Base-by-base conservation (phyloP, 164 flowering plant genomes). In the Macadamia integrifolia region DNA sequence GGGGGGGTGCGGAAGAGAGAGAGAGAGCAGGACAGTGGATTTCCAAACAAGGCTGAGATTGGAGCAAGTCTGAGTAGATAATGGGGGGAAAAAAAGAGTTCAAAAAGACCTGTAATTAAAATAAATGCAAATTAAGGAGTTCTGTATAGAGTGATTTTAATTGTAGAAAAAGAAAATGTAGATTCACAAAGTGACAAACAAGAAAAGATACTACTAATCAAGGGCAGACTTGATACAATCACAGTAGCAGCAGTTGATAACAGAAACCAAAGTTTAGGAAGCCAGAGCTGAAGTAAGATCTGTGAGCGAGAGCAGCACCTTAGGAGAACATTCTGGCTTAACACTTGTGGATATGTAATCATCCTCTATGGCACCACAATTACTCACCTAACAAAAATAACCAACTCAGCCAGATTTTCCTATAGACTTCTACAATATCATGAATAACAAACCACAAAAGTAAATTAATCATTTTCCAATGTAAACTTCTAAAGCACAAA, bases 341-440 rank as follows among this genome's bases (percentile, higher is more conserved):
- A 59, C 30, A 59, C 30, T 59, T 5, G 30, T 59, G 61, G 30
- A 59, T 59, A 30, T 11, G 15, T 59, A 30, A 59, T 31, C 15
- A 29, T 59, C 61, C 61, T 29, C 35, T 11, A 30, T 59, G 40
- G 61, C 61, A 59, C 61, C 61, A 59, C 61, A 59, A 59, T 59
- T 59, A 59, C 61, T 59, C 40, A 11, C 40, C 61, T 59, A 59
- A 59, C 14, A 59, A 59, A 59, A 59, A 9, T 9, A 59, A 30
- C 59, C 61, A 59, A 59, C 61, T 59, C 61, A 59, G 61, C 40
- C 40, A 59, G 1, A 15, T 59, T 46, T 59, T 31, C 40, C 40
- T 28, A 29, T 29, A 9, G 15, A 11, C 40, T 12, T 31, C 62
- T 30, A 60, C 62, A 32, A 60, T 30, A 58, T 28, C 13, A 31